phyloP scores from a whole-genome alignment of 202 grass and related monocot genomes.

The Setaria italica region DNA sequence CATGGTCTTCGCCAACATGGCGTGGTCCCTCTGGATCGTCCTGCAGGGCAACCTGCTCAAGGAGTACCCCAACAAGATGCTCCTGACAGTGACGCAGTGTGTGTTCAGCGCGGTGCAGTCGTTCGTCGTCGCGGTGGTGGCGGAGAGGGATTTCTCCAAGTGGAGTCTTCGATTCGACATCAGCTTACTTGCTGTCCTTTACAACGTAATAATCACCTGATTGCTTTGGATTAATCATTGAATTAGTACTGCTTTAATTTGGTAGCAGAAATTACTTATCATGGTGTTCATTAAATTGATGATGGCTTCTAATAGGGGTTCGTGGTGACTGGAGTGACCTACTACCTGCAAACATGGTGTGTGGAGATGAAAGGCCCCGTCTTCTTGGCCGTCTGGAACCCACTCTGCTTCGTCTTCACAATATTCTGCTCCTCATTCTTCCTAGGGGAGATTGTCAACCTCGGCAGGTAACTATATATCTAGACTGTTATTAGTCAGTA shows the following conservation, averaged over 20 bases:
- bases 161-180: constrained; percentile 61
- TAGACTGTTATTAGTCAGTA: background rate
- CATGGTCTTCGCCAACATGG: constrained; percentile 50
- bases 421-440: constrained; percentile 71
- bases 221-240: background rate
- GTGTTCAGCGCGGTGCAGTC: constrained; percentile 60
- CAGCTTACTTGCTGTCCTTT: constrained; percentile 54
- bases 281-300: background rate
- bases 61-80: constrained; percentile 75
- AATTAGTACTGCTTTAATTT: background rate
- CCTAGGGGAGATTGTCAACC: constrained; percentile 58
- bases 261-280: background rate
- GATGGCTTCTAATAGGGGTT: constrained; percentile 40
- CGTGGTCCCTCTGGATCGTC: constrained; percentile 68
- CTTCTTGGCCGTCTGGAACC: constrained; percentile 60
- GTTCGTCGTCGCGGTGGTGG: constrained; percentile 36
- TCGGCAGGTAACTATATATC: constrained; percentile 52
- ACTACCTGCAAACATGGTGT: constrained; percentile 74
- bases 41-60: constrained; percentile 62
- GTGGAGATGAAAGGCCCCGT: constrained; percentile 68
- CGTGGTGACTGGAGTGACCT: constrained; percentile 61
- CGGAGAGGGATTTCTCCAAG: constrained; percentile 50
- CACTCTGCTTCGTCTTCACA: constrained; percentile 62
- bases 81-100: constrained; percentile 57
- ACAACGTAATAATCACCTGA: constrained; percentile 24